phyloP scores from a whole-genome alignment of 164 flowering plant genomes.

The Annona squamosa region DNA sequence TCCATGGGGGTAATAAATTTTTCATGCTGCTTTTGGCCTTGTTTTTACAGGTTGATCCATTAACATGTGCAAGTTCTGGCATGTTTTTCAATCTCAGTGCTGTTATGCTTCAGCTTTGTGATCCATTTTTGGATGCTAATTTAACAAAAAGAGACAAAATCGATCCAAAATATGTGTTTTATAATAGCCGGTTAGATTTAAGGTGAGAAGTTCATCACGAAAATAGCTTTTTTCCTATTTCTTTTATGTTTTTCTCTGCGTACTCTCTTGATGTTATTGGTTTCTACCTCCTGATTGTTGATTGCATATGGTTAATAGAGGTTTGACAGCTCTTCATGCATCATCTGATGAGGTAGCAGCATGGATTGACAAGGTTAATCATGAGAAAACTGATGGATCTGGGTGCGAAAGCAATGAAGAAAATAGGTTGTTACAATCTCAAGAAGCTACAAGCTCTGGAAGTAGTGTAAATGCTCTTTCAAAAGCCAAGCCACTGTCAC shows the following conservation, averaged over 20 bases:
- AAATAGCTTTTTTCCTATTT: background rate
- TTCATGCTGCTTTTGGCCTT: background rate
- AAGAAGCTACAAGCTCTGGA: constrained; percentile 66
- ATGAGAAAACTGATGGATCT: constrained; percentile 20
- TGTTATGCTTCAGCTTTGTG: constrained; percentile 89
- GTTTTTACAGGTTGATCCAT: constrained; percentile 71
- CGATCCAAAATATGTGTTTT: constrained; percentile 71
- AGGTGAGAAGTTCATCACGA: constrained; percentile 35
- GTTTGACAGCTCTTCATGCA: constrained; percentile 88
- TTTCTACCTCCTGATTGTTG: constrained; percentile 14
- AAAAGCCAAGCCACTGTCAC: constrained; percentile 30
- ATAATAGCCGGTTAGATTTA: constrained; percentile 55
- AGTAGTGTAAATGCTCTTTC: constrained; percentile 21
- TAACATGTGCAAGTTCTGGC: constrained; percentile 94
- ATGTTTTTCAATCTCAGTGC: constrained; percentile 96
- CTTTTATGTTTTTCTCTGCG: background rate
- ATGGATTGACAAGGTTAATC: constrained; percentile 46
- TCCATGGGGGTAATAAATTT: background rate
- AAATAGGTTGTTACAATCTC: constrained; percentile 60
- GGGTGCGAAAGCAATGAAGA: constrained; percentile 30
- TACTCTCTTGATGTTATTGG: background rate
- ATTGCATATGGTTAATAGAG: constrained; percentile 32
- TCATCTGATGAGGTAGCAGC: constrained; percentile 87
- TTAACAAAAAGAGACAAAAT: constrained; percentile 81
- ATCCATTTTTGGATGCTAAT: constrained; percentile 86